A percentile compares a stretch with the other conserved stretches of the same genome.
These are phyloP conservation scores for Irpex sp. DNA, from an alignment of 1,284 basidiomycete genomes.

Conservation along the genomic window DNA sequence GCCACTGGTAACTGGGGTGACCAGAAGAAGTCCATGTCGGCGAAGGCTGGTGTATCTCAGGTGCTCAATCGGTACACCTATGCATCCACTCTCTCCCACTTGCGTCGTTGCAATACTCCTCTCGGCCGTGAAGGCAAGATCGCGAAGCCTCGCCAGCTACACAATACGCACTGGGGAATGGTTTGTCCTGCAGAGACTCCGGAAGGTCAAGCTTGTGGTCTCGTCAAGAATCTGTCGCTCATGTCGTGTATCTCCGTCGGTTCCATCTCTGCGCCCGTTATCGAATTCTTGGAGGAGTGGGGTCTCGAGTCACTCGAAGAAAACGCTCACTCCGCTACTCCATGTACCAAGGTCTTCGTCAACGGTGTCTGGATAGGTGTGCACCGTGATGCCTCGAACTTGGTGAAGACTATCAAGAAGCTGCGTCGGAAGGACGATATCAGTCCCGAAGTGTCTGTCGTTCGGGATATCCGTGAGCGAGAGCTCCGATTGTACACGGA, in stretches of 20 bases:
- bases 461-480: constrained; percentile 94
- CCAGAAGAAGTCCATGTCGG: constrained; percentile 97
- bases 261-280: constrained; percentile 92
- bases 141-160: constrained; percentile 97
- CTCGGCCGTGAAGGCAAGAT: constrained; percentile 99
- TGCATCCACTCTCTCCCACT: constrained; percentile 95
- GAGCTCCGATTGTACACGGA: constrained; percentile 96
- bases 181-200: constrained; percentile 99
- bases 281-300: constrained; percentile 99
- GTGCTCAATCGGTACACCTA: constrained; percentile 99
- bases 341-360: constrained; percentile 96
- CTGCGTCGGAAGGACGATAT: constrained; percentile 95
- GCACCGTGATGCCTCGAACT: constrained; percentile 91
- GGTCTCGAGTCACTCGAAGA: constrained; percentile 91
- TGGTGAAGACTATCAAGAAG: constrained; percentile 92
- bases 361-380: constrained; percentile 99
- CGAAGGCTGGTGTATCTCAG: constrained; percentile 98
- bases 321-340: constrained; percentile 78
- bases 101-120: constrained; percentile 97
- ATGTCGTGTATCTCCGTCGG: constrained; percentile 99
- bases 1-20: constrained; percentile 99
- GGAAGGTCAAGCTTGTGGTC: constrained; percentile 98
- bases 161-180: constrained; percentile 99
- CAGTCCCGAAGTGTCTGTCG: constrained; percentile 93
- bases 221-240: constrained; percentile 97